Conservation (phyloP, 78 protist species). For the Dictyostelium citrinum region DNA sequence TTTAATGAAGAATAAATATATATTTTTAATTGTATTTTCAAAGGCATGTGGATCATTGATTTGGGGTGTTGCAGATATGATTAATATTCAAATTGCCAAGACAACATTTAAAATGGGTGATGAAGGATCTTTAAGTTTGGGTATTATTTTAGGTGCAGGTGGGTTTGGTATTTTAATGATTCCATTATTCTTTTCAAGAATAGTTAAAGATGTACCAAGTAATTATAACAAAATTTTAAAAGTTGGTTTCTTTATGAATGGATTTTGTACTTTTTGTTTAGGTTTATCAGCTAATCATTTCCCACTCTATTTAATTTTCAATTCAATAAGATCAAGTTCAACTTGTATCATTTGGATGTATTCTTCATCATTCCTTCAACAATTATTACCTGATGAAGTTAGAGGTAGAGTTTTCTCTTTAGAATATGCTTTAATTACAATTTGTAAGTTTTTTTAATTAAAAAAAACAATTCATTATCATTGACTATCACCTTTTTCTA, state of each 20-base stretch:
- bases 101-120: constrained; percentile 2
- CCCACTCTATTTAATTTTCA: constrained; percentile 48
- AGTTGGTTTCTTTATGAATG: constrained; percentile 40
- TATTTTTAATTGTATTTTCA: constrained; percentile 8
- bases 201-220: constrained; percentile 25
- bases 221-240: constrained; percentile 25
- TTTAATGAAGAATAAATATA: neutral
- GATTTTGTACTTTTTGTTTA: constrained; percentile 18
- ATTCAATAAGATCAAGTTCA: constrained; percentile 33
- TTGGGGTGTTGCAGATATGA: constrained; percentile 26
- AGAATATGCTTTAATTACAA: constrained; percentile 18
- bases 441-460: neutral
- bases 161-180: constrained; percentile 38
- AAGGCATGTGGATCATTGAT: constrained; percentile 36
- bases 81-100: constrained; percentile 11
- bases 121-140: neutral
- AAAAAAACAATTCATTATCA: neutral
- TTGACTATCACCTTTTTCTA: neutral
- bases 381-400: constrained; percentile 30
- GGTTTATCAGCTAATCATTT: constrained; percentile 26
- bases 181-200: constrained; percentile 52
- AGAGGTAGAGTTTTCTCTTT: constrained; percentile 62
- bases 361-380: constrained; percentile 31
- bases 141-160: constrained; percentile 50
- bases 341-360: constrained; percentile 69